Conservation (phyloP, 768 basidiomycete species). For the Phylloporus sp. region DNA sequence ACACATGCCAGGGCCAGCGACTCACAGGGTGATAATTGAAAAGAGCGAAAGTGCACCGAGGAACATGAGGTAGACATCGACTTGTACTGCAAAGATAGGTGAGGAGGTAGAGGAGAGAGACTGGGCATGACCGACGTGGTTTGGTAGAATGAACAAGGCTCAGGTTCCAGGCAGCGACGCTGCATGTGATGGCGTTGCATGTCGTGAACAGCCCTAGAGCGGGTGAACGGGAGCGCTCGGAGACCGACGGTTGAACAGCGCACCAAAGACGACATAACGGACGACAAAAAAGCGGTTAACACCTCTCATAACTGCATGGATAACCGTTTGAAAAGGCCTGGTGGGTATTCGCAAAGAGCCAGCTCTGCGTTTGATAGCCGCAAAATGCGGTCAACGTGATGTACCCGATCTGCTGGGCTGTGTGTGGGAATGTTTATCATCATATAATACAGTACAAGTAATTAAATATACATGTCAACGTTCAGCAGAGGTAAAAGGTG, state of each 20-base stretch:
- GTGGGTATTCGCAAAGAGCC: constrained; percentile 23
- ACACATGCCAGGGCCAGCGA: background rate
- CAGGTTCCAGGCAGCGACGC: constrained; percentile 67
- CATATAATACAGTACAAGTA: background rate
- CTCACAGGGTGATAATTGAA: constrained; percentile 58
- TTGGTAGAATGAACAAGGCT: constrained; percentile 41
- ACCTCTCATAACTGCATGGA: constrained; percentile 34
- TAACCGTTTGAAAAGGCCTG: constrained; percentile 22
- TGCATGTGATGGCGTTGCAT: constrained; percentile 63
- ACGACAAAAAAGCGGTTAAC: constrained; percentile 39
- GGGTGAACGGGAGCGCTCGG: constrained; percentile 1
- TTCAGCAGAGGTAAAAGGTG: constrained; percentile 6
- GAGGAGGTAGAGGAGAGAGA: constrained; percentile 2
- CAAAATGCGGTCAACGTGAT: constrained; percentile 10
- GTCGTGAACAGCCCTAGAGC: constrained; percentile 52
- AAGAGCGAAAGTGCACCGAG: constrained; percentile 56
- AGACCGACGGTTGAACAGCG: background rate
- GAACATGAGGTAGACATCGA: constrained; percentile 60
- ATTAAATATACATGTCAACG: constrained; percentile 11
- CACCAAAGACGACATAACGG: constrained; percentile 64
- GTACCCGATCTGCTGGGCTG: constrained; percentile 11
- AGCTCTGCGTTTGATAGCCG: constrained; percentile 20
- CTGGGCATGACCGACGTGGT: constrained; percentile 37
- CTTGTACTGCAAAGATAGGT: constrained; percentile 32
- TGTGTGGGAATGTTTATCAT: too few relatives aligned